A percentile compares a stretch with the other conserved stretches of the same genome.
These are phyloP conservation scores for Plasmodium cynomolgi DNA, from an alignment of 169 alveolate species.

Conservation along the genomic window DNA sequence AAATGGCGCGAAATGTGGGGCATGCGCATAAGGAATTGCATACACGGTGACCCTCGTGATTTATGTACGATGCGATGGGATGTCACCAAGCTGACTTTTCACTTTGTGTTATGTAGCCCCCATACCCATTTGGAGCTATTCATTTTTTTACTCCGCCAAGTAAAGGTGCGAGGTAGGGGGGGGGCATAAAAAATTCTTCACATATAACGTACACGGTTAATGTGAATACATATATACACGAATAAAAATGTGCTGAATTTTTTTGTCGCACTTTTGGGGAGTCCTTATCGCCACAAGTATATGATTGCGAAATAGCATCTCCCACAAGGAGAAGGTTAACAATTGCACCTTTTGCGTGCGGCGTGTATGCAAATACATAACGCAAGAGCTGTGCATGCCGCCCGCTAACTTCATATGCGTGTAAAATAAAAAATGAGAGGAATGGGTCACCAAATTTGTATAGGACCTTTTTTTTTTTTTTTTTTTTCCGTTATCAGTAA, in stretches of 20 bases:
- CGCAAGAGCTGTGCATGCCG: background rate
- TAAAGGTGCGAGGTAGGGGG: background rate
- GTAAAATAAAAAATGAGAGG: background rate
- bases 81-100: background rate
- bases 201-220: background rate
- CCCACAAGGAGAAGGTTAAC: background rate
- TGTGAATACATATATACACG: background rate
- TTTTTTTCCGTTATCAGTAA: too few relatives aligned
- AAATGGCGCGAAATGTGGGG: background rate
- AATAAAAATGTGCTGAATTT: background rate
- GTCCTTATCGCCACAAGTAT: background rate
- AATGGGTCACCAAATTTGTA: background rate
- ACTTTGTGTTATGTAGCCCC: background rate
- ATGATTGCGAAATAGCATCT: background rate
- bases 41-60: background rate
- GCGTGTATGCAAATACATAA: background rate
- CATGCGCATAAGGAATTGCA: background rate
- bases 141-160: background rate
- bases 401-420: background rate
- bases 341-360: background rate
- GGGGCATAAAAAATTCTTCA: background rate
- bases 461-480: background rate
- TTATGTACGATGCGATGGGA: background rate
- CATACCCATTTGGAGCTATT: background rate
- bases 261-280: background rate